Conservation (phyloP, 441 rosid species). For the Geranium incanum region DNA sequence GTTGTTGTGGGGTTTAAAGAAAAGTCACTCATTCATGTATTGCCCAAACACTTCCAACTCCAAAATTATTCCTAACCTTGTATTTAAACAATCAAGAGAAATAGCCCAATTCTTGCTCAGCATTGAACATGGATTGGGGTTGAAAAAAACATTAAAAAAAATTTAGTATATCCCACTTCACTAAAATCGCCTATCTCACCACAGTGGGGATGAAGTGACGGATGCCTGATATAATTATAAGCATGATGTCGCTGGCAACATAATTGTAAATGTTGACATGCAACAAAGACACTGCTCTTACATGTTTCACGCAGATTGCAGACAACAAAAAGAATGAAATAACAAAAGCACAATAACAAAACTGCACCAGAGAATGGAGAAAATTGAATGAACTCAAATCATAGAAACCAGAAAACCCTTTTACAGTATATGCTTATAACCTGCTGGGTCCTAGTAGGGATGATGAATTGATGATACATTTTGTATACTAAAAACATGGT, state of each 20-base stretch:
- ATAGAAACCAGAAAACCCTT: background rate
- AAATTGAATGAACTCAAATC: background rate
- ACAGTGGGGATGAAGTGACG: background rate
- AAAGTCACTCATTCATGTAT: slow-evolving; percentile 12
- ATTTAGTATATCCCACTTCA: background rate
- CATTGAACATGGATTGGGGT: background rate
- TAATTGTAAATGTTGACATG: no score
- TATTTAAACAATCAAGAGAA: background rate
- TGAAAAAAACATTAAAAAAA: no score
- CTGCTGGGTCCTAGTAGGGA: background rate
- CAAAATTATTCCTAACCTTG: background rate
- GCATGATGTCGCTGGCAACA: no score
- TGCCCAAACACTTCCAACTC: background rate
- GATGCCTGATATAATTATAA: background rate
- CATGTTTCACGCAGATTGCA: no score
- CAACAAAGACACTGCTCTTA: no score
- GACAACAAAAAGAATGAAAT: no score
- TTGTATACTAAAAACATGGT: background rate
- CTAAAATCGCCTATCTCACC: background rate
- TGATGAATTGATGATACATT: background rate
- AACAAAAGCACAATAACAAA: background rate
- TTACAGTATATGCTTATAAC: no score
- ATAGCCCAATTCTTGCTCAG: background rate
- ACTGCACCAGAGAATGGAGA: no score
- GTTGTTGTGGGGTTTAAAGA: slow-evolving; percentile 20